These are phyloP conservation scores for Achaetomium macrosporum DNA, from an alignment of 2,329 filamentous ascomycete genomes.

Conservation along the genomic window DNA sequence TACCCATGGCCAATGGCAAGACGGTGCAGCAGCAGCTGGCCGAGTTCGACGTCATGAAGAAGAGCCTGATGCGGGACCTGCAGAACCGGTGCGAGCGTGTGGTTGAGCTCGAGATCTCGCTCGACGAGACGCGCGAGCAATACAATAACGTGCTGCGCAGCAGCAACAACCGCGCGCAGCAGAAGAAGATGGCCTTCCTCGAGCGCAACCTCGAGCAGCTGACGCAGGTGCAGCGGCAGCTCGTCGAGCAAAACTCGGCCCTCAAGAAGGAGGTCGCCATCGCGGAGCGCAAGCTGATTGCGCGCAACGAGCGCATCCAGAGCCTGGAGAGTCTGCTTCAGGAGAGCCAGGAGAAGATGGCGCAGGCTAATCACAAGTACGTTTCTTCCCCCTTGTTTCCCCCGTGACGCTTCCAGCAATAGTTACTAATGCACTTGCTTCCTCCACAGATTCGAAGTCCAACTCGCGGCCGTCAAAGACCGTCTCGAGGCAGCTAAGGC, in stretches of 20 bases:
- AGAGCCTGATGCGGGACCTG: constrained; percentile 95
- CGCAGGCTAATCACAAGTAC: constrained; percentile 94
- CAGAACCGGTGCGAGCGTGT: constrained; percentile 98
- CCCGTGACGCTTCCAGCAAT: neutral
- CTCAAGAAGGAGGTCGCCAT: constrained; percentile 99
- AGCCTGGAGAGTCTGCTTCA: constrained; percentile 87
- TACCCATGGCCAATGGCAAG: constrained; percentile 72
- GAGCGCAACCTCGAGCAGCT: constrained; percentile 97
- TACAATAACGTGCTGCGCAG: constrained; percentile 97
- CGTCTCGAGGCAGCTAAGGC: constrained; percentile 92
- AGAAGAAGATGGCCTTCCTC: constrained; percentile 99
- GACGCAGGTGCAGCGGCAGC: constrained; percentile 92
- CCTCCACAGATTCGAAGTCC: constrained; percentile 76
- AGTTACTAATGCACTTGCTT: neutral
- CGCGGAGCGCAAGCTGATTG: constrained; percentile 93
- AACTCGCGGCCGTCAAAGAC: constrained; percentile 96
- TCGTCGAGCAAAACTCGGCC: constrained; percentile 94
- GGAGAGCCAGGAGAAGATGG: constrained; percentile 97
- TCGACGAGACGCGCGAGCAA: constrained; percentile 96
- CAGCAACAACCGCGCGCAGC: constrained; percentile 95
- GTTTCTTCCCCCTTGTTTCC: constrained; percentile 30
- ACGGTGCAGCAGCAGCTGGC: constrained; percentile 96
- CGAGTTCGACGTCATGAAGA: constrained; percentile 99
- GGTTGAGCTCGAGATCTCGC: constrained; percentile 93
- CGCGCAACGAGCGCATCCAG: constrained; percentile 92